Conservation (phyloP, 2,329 filamentous ascomycete species). For the Verticillium nonalfalfae region DNA sequence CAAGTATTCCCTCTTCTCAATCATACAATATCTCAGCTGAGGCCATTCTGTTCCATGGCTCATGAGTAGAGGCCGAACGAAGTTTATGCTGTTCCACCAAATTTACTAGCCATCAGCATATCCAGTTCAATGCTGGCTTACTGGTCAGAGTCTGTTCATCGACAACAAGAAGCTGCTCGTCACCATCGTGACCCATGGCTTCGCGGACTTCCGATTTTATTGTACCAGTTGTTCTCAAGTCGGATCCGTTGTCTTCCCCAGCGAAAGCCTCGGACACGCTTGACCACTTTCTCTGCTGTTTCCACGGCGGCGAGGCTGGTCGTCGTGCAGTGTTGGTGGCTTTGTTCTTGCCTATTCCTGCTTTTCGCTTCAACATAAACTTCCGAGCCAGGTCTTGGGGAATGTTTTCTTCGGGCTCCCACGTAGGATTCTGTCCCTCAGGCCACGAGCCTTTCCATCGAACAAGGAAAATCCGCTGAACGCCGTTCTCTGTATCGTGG, state of each 20-base stretch:
- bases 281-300: constrained; percentile 20
- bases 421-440: constrained; percentile 46
- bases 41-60: too few species aligned
- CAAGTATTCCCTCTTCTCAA: too few species aligned
- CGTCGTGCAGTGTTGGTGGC: constrained; percentile 1
- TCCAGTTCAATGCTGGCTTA: constrained; percentile 5
- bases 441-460: constrained; percentile 54
- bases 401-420: constrained; percentile 51
- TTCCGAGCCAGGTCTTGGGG: constrained; percentile 29
- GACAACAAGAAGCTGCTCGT: constrained; percentile 18
- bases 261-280: constrained; percentile 26
- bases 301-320: background rate
- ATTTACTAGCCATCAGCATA: background rate
- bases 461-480: constrained; percentile 41
- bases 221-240: constrained; percentile 13
- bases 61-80: too few species aligned
- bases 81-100: background rate
- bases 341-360: constrained; percentile 14
- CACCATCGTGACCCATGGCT: background rate
- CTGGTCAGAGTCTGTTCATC: constrained; percentile 14
- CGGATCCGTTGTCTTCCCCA: constrained; percentile 12
- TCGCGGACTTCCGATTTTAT: constrained; percentile 21
- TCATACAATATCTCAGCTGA: background rate
- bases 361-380: constrained; percentile 28
- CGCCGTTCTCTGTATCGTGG: constrained; percentile 26